Evolutionary conservation across 1,284 basidiomycete species (phyloP), one percentile per base, ranked within the genome.

Genomic region (Cryptococcus sp.): DNA sequence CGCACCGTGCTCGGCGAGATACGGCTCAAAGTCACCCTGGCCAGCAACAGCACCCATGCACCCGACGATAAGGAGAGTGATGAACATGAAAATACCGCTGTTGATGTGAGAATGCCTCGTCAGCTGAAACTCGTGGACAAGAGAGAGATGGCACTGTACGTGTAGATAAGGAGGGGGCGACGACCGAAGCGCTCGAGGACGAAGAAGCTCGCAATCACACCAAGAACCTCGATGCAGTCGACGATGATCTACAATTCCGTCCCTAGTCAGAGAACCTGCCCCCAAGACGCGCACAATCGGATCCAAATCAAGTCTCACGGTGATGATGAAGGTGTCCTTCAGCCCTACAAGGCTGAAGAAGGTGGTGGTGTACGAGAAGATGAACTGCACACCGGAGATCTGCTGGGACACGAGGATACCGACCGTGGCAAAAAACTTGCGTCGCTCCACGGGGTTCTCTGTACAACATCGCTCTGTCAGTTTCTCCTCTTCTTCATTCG

Each of bases 101-200:
- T 21, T 5, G 1, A 2, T 15, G 2, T 33, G 4, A 4, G 28
- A 33, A 9, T 9, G 20, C n/a, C 24, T 43, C 38, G 53, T 45
- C 39, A 33, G 21, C 13, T 8, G 21, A 18, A 15, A 20, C 5
- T 28, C 0, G 12, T 40, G 16, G 16, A 40, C 2, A 28, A 11
- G 15, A 39, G 24, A 11, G 23, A 8, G 33, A 20, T 37, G 37
- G 16, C 6, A 58, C 5, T 63, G 53, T 39, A 65, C 65, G 74
- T 77, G 44, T 62, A 73, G 46, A 80, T 66, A 20, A 80, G 70
- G 21, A 79, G 57, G 2, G 78, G 75, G 33, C 79, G 66, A 53
- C 79, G 72, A n/a, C 79, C 79, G 63, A 75, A 78, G 45, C 78
- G 70, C 61, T 78, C 73, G 57, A 80, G 77, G 21, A 80, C 59